phyloP scores from a whole-genome alignment of 2,329 filamentous ascomycete genomes.

The Alternaria viburni region DNA sequence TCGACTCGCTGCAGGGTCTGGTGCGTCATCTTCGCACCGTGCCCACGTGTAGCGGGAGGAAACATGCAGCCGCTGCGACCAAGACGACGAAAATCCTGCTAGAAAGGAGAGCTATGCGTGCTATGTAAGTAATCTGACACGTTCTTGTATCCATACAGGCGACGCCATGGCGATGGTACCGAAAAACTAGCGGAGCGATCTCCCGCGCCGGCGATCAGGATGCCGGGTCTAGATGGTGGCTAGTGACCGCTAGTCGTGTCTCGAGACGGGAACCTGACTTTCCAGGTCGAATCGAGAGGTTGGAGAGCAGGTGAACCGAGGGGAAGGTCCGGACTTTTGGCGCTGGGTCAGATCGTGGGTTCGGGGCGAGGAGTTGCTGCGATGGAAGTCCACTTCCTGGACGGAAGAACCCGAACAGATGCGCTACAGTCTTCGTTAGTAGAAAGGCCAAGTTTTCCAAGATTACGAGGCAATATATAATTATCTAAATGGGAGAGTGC shows the following conservation, averaged over 20 bases:
- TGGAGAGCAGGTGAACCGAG: background rate
- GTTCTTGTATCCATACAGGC: background rate
- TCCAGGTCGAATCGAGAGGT: background rate
- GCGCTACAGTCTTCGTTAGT: background rate
- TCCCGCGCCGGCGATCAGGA: background rate
- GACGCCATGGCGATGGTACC: background rate
- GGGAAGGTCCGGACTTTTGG: background rate
- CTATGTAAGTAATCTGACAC: background rate
- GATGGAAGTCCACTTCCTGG: background rate
- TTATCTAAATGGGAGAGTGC: background rate
- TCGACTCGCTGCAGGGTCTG: background rate
- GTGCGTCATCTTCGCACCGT: background rate
- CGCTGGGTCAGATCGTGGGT: background rate
- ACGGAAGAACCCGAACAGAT: background rate
- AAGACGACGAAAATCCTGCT: background rate
- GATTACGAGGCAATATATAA: fast-evolving
- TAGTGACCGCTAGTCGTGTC: background rate
- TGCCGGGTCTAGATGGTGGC: background rate
- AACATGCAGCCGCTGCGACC: background rate
- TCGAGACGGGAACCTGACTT: background rate
- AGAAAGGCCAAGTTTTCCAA: fast-evolving
- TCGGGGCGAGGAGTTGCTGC: background rate
- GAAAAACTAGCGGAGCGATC: background rate
- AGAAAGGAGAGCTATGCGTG: background rate
- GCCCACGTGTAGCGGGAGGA: background rate